Percentiles rank a stretch among this genome's conserved stretches.
Evolutionary conservation across 75 land plant genomes (phyloP).

Genomic region (Chamaecyparis obtusa): DNA sequence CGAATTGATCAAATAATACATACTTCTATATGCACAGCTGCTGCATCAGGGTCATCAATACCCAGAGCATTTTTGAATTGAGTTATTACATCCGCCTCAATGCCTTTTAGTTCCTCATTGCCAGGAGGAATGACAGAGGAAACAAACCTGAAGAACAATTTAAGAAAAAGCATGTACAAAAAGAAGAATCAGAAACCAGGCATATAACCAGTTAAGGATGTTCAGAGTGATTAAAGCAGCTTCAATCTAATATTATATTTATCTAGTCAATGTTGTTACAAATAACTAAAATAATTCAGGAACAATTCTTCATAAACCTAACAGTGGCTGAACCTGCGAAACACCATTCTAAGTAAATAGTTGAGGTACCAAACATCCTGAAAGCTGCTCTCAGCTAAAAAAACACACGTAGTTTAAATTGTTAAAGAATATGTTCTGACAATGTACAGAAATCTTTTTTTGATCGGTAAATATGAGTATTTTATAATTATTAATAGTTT

Average conservation of each 20-base stretch:
- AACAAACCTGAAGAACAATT: conserved; percentile 55
- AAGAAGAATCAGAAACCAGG: not conserved
- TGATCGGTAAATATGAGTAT: too few species aligned
- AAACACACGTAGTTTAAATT: not conserved
- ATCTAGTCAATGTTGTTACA: not conserved
- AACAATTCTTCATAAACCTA: not conserved
- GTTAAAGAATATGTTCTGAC: not conserved
- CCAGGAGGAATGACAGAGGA: conserved; percentile 80
- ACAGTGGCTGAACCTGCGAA: not conserved
- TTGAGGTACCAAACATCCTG: not conserved
- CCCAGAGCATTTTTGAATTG: conserved; percentile 81
- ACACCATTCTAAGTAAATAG: not conserved
- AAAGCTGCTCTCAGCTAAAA: not conserved
- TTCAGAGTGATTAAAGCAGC: not conserved
- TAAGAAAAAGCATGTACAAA: not conserved
- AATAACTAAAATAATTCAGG: not conserved
- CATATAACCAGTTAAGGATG: not conserved
- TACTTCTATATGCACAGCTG: conserved; percentile 95
- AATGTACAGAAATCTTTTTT: too few species aligned
- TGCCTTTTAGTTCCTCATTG: conserved; percentile 80
- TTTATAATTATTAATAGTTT: too few species aligned
- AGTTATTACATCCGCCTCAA: conserved; percentile 71
- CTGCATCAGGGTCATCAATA: conserved; percentile 97
- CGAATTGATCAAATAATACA: not conserved
- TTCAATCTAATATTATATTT: not conserved